A percentile compares a stretch with the other conserved stretches of the same genome.
Conservation (phyloP, 2,329 filamentous ascomycete species). For the Exophiala sp. region DNA sequence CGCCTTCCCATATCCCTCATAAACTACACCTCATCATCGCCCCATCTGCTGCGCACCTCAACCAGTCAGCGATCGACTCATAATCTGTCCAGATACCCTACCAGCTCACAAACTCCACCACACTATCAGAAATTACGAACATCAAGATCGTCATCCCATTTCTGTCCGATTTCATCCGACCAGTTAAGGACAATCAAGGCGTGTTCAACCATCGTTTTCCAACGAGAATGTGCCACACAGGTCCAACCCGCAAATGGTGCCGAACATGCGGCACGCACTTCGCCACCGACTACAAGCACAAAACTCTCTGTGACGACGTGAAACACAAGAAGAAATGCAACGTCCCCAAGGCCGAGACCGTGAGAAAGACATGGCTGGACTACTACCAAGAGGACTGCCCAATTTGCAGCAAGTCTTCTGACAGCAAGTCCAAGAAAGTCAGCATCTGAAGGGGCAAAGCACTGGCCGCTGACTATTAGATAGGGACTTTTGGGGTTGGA, state of each 20-base stretch:
- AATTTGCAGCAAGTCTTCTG: not conserved
- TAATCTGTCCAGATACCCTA: no score
- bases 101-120: no score
- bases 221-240: constrained; percentile 3
- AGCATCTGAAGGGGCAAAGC: not conserved
- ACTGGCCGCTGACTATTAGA: not conserved
- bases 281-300: not conserved
- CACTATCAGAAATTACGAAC: not conserved
- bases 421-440: not conserved
- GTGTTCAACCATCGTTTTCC: not conserved
- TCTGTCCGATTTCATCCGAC: not conserved
- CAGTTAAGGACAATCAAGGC: not conserved
- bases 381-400: not conserved
- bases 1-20: no score
- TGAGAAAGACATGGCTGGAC: not conserved
- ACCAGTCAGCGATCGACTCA: no score
- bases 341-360: no score
- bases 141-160: not conserved
- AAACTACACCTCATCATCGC: no score
- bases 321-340: not conserved
- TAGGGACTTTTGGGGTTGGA: not conserved
- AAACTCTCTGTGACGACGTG: not conserved
- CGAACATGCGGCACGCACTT: constrained; percentile 1
- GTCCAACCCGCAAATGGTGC: constrained; percentile 6
- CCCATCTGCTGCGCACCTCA: no score